phyloP scores from a whole-genome alignment of 2,329 filamentous ascomycete species.

The Monosporascus sp. region DNA sequence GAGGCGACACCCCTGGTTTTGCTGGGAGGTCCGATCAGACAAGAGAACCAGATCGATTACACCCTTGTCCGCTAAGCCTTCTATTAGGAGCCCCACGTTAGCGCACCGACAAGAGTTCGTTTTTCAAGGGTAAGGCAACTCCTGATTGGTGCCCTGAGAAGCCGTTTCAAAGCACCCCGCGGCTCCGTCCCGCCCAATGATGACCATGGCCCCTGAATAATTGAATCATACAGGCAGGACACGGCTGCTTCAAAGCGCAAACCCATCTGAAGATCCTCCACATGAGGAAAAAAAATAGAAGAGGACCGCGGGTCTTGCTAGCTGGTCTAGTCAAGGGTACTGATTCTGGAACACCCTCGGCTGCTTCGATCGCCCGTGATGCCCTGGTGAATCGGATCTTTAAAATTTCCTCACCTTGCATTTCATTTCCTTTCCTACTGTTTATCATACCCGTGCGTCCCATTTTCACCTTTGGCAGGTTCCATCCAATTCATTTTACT shows the following conservation, averaged over 20 bases:
- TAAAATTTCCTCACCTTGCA: not conserved
- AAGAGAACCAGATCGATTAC: conserved; percentile 5
- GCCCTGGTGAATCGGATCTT: not conserved
- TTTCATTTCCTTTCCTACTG: not conserved
- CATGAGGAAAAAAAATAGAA: no score
- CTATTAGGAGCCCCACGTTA: conserved; percentile 9
- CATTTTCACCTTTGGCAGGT: not conserved
- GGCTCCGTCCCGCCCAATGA: not conserved
- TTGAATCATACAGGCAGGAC: not conserved
- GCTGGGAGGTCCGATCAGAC: conserved; percentile 7
- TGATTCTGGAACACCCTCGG: no score
- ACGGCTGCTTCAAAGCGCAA: not conserved
- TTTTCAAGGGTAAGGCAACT: conserved; percentile 1
- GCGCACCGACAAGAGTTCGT: conserved; percentile 6
- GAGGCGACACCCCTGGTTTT: no score
- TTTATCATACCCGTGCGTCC: not conserved
- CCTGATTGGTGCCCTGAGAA: conserved; percentile 11
- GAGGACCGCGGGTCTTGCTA: no score
- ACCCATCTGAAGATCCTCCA: no score
- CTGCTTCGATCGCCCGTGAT: not conserved
- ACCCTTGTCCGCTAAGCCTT: conserved; percentile 15
- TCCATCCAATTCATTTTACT: not conserved
- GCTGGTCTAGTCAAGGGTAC: no score
- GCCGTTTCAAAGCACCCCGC: not conserved
- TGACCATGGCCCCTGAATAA: not conserved